Conservation (phyloP, 371 early-diverging fungal genomes). For the Rhizomucor pusillus region DNA sequence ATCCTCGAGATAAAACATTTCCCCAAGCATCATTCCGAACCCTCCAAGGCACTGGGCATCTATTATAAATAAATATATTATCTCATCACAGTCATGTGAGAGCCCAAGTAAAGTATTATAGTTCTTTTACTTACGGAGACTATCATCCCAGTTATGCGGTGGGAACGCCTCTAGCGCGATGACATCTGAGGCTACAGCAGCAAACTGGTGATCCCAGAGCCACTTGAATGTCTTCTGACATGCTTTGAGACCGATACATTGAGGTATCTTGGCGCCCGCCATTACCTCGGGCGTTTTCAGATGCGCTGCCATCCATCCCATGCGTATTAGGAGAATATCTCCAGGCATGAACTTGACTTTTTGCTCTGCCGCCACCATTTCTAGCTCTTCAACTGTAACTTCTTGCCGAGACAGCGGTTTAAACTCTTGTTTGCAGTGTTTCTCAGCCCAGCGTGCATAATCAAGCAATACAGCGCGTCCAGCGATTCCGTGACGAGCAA, state of each 20-base stretch:
- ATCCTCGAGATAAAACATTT: conserved; percentile 35
- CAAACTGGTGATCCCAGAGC: conserved; percentile 50
- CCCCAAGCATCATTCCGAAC: conserved; percentile 46
- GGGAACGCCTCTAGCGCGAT: conserved; percentile 42
- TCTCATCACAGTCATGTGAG: background rate
- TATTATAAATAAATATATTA: conserved; percentile 7
- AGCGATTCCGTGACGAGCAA: conserved; percentile 43
- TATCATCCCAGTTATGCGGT: conserved; percentile 6
- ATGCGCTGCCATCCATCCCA: conserved; percentile 34
- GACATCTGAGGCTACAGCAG: conserved; percentile 36
- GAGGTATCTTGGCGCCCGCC: conserved; percentile 13
- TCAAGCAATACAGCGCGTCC: conserved; percentile 44
- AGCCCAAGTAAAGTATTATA: background rate
- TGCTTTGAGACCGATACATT: conserved; percentile 32
- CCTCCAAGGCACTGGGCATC: conserved; percentile 35
- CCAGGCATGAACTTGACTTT: conserved; percentile 33
- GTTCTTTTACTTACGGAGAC: conserved; percentile 27
- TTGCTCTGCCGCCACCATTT: conserved; percentile 32
- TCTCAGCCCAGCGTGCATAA: conserved; percentile 37
- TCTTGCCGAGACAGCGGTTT: conserved; percentile 30
- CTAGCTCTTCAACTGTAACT: conserved; percentile 33
- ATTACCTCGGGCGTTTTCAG: conserved; percentile 7
- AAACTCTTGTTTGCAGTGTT: conserved; percentile 18
- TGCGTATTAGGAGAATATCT: conserved; percentile 39
- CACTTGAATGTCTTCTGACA: conserved; percentile 37